phyloP scores from a whole-genome alignment of 208 protist species.

The Herpetomonas tarakana region DNA sequence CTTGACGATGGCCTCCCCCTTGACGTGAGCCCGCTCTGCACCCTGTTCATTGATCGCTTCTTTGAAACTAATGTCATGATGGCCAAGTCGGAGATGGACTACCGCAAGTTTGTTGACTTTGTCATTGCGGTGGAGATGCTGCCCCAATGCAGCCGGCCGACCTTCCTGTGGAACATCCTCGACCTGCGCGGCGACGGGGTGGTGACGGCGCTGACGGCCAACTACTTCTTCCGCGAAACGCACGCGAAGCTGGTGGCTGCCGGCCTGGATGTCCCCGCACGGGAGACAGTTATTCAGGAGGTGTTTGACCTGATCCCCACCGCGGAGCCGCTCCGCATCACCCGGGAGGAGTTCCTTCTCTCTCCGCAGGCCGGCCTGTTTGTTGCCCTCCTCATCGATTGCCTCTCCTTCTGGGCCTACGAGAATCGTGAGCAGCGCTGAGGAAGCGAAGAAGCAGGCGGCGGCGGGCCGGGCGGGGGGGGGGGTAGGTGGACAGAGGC shows the following conservation, averaged over 20 bases:
- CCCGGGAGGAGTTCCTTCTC: conserved; percentile 79
- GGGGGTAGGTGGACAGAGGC: not conserved
- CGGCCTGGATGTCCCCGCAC: conserved; percentile 56
- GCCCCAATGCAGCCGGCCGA: conserved; percentile 67
- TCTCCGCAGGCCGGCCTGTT: conserved; percentile 82
- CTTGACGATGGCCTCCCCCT: conserved; percentile 73
- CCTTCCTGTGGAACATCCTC: conserved; percentile 89
- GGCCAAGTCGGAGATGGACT: conserved; percentile 87
- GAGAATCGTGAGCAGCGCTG: conserved; percentile 80
- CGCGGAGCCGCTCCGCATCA: conserved; percentile 74
- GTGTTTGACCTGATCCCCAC: conserved; percentile 90
- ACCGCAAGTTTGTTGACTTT: conserved; percentile 93
- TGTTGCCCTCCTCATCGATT: conserved; percentile 84
- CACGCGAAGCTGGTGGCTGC: conserved; percentile 71
- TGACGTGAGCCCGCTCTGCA: conserved; percentile 71
- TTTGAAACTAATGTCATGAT: conserved; percentile 90
- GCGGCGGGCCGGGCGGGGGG: too few relatives aligned
- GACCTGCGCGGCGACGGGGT: conserved; percentile 72
- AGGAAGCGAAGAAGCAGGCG: not conserved
- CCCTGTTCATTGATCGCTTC: conserved; percentile 87
- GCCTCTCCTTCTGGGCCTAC: conserved; percentile 88
- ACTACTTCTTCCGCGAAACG: conserved; percentile 88
- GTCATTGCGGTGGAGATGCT: conserved; percentile 86
- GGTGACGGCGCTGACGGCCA: conserved; percentile 72
- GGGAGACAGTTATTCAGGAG: conserved; percentile 85